Base-by-base conservation (phyloP, 306 rosid genomes). In the Macrotyloma uniflorum region DNA sequence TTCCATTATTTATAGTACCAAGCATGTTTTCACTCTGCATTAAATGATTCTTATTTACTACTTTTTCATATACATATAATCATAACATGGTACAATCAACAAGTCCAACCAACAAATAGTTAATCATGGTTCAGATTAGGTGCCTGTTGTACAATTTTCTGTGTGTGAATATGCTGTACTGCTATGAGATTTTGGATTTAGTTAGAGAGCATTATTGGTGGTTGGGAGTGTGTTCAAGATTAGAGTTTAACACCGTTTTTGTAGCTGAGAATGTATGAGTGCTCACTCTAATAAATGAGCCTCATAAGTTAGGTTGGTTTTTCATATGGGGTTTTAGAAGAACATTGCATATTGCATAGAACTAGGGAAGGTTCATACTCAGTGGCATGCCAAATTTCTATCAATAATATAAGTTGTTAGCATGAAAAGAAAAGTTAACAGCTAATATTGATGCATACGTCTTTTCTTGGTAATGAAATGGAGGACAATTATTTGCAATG, bases 211-310 rank as follows among this genome's bases (percentile, higher is more conserved):
- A 49, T 79, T 20, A 54, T 55, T 26, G 28, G 77, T 63, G 5
- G 83, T 72, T 77, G 83, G 33, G 68, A 64, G 62, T 51, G 23
- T 80, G 73, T 59, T 71, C 9, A 61, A 1, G 24, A 77, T 8
- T 54, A 23, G 50, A 1, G 59, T 67, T 74, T 83, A 61, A 70
- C 78, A 71, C 85, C 88, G 88, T 55, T 55, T 66, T 80, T 66
- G 45, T 47, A 1, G 83, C 75, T 84, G 79, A 64, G 64, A 57
- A 16, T 53, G 59, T 3, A 53, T 35, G 28, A 47, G 42, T 59
- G 0, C 5, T 26, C 12, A 15, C 42, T 22, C 59, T 23, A 79
- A 59, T 83, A 19, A 72, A 49, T 70, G 78, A 70, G 82, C 82
- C 78, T 76, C 69, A 22, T n/a, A 49, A 76, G 53, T 76, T 81